Evolutionary conservation across 805 yeast genomes (phyloP), one percentile per base, ranked within the genome.

Genomic region (Monosporozyma solicola): DNA sequence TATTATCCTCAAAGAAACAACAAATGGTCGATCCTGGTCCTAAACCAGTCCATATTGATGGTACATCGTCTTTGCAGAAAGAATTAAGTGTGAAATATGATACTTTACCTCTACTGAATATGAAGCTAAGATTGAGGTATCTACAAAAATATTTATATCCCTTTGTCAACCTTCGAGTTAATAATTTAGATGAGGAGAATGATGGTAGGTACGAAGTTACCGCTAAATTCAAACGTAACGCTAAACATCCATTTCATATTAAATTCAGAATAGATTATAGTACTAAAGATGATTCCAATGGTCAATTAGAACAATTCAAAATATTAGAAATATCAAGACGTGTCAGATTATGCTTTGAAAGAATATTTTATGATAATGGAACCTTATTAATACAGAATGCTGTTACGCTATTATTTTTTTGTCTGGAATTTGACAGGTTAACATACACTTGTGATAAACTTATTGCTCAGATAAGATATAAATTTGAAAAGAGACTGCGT

Each of bases 91-190:
- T 53, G 25, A 65, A 64, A 48, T 59, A 56, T 50, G 69, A 65
- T 48, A 61, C 67, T 1, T 41, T 65, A 50, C 69, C 70, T 2
- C 29, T 66, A 24, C 51, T 64, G 31, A 63, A 64, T 47, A 58
- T 60, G 57, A 54, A 58, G 20, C 20, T 55, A 41, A 48, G 70
- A 33, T 48, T 63, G 32, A 27, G 53, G 27, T 57, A 58, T 51
- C 33, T 66, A 46, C 51, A 31, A 37, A 49, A 58, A 5, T 50
- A 48, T 47, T 25, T 58, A 39, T 63, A 60, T 50, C 57, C 62
- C 6, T 20, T 53, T 41, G 55, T 60, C 13, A 48, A 49, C 15
- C 41, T 61, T 25, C 43, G 48, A 5, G 46, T 54, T 5, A 16
- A 20, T 5, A 48, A 20, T 9, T 20, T 13, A 4, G 45, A 49